Conservation (phyloP, 257 asterid species). For the Solanum bukasovii region DNA sequence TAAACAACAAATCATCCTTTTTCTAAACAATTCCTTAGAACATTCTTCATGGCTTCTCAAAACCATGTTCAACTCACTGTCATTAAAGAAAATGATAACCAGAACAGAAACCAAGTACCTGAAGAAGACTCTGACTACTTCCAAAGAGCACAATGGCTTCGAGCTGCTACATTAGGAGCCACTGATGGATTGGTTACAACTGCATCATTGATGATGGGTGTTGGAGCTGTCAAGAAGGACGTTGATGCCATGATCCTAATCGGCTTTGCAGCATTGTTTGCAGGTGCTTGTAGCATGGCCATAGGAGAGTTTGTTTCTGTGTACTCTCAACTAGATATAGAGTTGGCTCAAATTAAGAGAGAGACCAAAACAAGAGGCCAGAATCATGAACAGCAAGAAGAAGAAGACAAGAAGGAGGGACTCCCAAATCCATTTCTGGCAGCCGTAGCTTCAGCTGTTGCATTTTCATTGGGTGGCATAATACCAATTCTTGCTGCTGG, state of each 20-base stretch:
- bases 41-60: slow-evolving; percentile 32
- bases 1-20: not conserved
- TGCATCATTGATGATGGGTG: slow-evolving; percentile 64
- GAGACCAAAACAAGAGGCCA: not conserved
- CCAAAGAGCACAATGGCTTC: slow-evolving; percentile 63
- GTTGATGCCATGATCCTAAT: slow-evolving; percentile 43
- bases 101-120: slow-evolving; percentile 3
- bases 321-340: slow-evolving; percentile 53
- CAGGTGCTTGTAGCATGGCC: slow-evolving; percentile 81
- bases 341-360: slow-evolving; percentile 53
- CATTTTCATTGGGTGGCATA: slow-evolving; percentile 51
- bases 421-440: slow-evolving; percentile 61
- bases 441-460: slow-evolving; percentile 51
- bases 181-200: slow-evolving; percentile 58
- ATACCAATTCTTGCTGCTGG: slow-evolving; percentile 63
- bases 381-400: not conserved
- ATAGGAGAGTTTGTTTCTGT: slow-evolving; percentile 74
- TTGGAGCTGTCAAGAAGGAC: slow-evolving; percentile 51
- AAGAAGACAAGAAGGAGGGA: slow-evolving; percentile 12
- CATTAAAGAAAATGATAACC: slow-evolving; percentile 7
- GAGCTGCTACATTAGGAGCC: slow-evolving; percentile 70
- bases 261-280: slow-evolving; percentile 56
- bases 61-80: slow-evolving; percentile 23
- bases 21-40: not conserved
- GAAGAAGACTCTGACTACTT: slow-evolving; percentile 41